Base-by-base conservation (phyloP, 129 eudicot genomes). In the Flaveria brownii region DNA sequence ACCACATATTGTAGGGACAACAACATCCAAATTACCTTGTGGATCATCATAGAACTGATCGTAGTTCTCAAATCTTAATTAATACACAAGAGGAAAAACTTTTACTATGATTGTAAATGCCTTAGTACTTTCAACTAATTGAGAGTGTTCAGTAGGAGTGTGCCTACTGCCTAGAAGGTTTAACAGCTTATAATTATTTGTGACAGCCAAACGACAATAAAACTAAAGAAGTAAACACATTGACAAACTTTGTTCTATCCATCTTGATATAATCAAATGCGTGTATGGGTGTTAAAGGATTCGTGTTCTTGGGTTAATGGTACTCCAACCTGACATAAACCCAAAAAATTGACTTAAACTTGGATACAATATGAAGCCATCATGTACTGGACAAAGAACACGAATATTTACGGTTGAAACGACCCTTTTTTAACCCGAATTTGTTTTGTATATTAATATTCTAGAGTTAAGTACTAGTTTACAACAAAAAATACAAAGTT, bases 31-130 rank as follows among this genome's bases (percentile, higher is more conserved):
- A 65, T 41, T 1, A 60, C 74, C 30, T 86, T 84, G 13, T 78
- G 82, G 57, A 72, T 42, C 66, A 20, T 73, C 75, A 12, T 80
- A 63, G 69, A 30, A 63, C 12, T 15, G 45, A 33, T 63, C 22
- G 46, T 63, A 80, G 81, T 89, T 88, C 84, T 84, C 95, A 26
- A 86, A 89, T 90, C 95, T 89, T 41, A 42, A 65, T 30, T 59
- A 59, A 59, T 10, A 63, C 69, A 30, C 45, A 63, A 63, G 45
- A 63, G 10, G 23, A 45, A 16, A 63, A 63, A 15, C 69, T 12
- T 28, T 63, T 63, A 59, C 36, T 22, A 59, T 59, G 33, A 59
- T 59, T 20, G 33, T 59, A 59, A 5, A 59, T 25, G 15, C 65
- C 36, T 10, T 22, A 23, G 65, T 22, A 20, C 15, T 22, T 9